A percentile compares a stretch with the other conserved stretches of the same genome.
Conservation (phyloP, 108 stramenopile species). For the Nitzschia sp. region DNA sequence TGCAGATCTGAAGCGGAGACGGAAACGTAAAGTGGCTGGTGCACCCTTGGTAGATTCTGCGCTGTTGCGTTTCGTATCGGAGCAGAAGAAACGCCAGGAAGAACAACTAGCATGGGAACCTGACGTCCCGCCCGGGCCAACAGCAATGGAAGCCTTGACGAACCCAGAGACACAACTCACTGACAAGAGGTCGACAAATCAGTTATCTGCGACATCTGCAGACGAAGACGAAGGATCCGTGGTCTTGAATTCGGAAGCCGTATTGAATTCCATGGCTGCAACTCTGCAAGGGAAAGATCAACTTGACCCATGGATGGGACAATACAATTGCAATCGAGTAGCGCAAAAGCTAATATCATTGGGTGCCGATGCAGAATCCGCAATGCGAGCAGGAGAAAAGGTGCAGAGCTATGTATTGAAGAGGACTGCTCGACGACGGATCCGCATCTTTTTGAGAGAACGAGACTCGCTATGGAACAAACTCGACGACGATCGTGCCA, state of each 20-base stretch:
- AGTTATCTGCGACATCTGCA: conserved; percentile 1
- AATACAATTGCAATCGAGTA: conserved; percentile 58
- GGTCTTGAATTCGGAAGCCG: not conserved
- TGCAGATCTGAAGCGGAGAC: not conserved
- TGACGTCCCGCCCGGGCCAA: not conserved
- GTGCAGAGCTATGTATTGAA: conserved; percentile 60
- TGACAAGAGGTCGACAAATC: not conserved
- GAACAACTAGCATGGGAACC: conserved; percentile 10
- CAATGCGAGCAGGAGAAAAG: conserved; percentile 49
- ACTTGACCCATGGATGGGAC: conserved; percentile 44
- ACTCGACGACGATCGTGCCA: not conserved
- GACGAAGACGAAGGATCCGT: conserved; percentile 9
- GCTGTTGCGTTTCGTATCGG: conserved; percentile 63
- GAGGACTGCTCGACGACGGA: conserved; percentile 54
- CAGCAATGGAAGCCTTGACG: not conserved
- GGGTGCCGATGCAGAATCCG: conserved; percentile 45
- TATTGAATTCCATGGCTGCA: not conserved
- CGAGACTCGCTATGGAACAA: conserved; percentile 57
- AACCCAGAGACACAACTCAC: not conserved
- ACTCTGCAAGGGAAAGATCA: not conserved
- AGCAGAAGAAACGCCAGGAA: conserved; percentile 43
- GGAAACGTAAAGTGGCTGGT: conserved; percentile 7
- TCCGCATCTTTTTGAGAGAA: conserved; percentile 66
- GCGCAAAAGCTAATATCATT: conserved; percentile 43
- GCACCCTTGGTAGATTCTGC: conserved; percentile 77